Base-by-base conservation (phyloP, 2,329 filamentous ascomycete genomes). In the Tolypocladium ophioglossoides region DNA sequence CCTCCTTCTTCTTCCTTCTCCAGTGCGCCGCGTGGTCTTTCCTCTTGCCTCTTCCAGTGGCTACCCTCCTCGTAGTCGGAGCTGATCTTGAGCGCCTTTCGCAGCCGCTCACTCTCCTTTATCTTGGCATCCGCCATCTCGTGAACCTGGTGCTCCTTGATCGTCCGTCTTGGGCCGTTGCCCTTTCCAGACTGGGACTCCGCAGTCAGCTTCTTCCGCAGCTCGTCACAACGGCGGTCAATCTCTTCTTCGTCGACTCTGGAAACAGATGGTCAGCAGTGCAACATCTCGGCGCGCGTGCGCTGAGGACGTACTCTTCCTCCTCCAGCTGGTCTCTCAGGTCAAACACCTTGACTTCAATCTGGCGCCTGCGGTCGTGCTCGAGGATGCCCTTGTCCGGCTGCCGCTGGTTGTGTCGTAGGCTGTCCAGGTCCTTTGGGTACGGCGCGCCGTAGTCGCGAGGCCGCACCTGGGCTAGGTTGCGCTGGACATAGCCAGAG, bases 71-170 rank as follows among this genome's bases (percentile, higher is more conserved):
- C 85, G 63, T 94, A 94, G 68, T 92, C 80, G 66, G 86, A 85
- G 66, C 85, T 85, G 64, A 97, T 95, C 51, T 91, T 91, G 61
- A 99, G 76, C 9, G 94, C 94, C 70, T 79, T 88, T 59, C 92
- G 77, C 68, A 99, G 74, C 63, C 88, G 81, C 73, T 97, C 91
- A 70, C 87, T 96, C 78, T 99, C 94, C 68, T 89, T 87, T 62
- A 95, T 92, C 79, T 99, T 99, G 56, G 92, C 94, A 64, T 94
- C 88, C 20, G 94, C 94, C 68, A 96, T 79, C 73, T 97, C 94
- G 74, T 99, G 94, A 22, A 97, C 91, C 72, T 97, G 90, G 72
- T 97, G 91, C 60, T 85, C 79, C 73, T 97, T 99, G 59, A 97
- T 78, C 11, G 82, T 79, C 53, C 68, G 72, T 54, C 71, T 68